These are phyloP conservation scores for Larix sibirica DNA, from an alignment of 83 land plant species.

Conservation along the genomic window DNA sequence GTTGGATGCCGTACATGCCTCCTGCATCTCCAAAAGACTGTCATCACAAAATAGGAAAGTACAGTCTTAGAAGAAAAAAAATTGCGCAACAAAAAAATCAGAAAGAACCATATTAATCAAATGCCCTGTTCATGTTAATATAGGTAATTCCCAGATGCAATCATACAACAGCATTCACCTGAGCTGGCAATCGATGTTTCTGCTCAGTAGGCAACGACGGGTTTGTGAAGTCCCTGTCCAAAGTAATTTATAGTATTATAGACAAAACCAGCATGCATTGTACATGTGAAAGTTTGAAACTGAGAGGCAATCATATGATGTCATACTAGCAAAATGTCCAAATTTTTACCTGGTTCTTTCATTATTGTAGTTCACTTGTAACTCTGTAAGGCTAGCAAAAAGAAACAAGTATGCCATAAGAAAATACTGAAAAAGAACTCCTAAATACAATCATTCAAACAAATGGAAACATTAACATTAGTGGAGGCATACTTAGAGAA, in stretches of 20 bases:
- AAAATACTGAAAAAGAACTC: background rate
- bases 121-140: background rate
- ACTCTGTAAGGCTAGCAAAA: constrained; percentile 47
- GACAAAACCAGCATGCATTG: background rate
- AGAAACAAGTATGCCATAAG: background rate
- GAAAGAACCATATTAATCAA: background rate
- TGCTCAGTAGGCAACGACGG: constrained; percentile 43
- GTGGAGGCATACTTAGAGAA: constrained; percentile 43
- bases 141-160: constrained; percentile 7
- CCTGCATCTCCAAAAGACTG: constrained; percentile 30
- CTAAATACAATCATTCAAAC: background rate
- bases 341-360: constrained; percentile 45
- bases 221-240: constrained; percentile 54
- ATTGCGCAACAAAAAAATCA: no score
- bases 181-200: constrained; percentile 14
- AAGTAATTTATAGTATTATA: background rate
- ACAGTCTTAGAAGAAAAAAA: constrained; percentile 1
- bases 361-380: constrained; percentile 57
- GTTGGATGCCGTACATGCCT: constrained; percentile 27
- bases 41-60: background rate
- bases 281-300: background rate
- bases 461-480: constrained; percentile 4
- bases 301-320: background rate
- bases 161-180: constrained; percentile 17
- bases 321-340: background rate